Conservation (phyloP, 139 green algal species). For the Bryopsis sp. region DNA sequence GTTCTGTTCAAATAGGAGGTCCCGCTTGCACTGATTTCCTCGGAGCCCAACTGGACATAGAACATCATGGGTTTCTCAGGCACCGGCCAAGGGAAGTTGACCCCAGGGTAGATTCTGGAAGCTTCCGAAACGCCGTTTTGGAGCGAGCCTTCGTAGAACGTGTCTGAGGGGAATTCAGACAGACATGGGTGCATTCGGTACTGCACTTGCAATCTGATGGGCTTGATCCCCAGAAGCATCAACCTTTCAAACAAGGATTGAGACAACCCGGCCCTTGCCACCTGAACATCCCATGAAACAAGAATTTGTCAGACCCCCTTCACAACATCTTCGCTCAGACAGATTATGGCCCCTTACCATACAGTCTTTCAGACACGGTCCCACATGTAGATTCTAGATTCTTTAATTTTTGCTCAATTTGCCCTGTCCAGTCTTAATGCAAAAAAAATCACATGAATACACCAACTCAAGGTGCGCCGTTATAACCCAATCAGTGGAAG, state of each 20-base stretch:
- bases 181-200: conserved; percentile 98
- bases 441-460: background rate
- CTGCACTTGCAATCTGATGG: conserved; percentile 89
- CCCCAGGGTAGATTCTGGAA: conserved; percentile 38
- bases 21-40: conserved; percentile 56
- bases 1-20: conserved; percentile 95
- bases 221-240: conserved; percentile 83
- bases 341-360: too few relatives aligned
- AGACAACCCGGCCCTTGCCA: conserved; percentile 72
- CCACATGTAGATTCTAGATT: too few relatives aligned
- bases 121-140: conserved; percentile 49
- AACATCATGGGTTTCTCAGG: conserved; percentile 91
- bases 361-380: too few relatives aligned
- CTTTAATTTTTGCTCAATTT: too few relatives aligned
- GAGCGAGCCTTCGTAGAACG: conserved; percentile 95
- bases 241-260: conserved; percentile 94
- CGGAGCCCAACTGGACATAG: conserved; percentile 77
- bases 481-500: background rate
- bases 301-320: too few relatives aligned
- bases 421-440: too few relatives aligned
- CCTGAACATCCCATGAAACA: too few relatives aligned
- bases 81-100: conserved; percentile 75
- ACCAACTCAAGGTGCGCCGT: background rate
- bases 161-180: conserved; percentile 91
- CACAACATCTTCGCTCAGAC: too few relatives aligned